Evolutionary conservation across 768 basidiomycete species (phyloP), one percentile per base, ranked within the genome.

Genomic region (Russula ochroleuca): DNA sequence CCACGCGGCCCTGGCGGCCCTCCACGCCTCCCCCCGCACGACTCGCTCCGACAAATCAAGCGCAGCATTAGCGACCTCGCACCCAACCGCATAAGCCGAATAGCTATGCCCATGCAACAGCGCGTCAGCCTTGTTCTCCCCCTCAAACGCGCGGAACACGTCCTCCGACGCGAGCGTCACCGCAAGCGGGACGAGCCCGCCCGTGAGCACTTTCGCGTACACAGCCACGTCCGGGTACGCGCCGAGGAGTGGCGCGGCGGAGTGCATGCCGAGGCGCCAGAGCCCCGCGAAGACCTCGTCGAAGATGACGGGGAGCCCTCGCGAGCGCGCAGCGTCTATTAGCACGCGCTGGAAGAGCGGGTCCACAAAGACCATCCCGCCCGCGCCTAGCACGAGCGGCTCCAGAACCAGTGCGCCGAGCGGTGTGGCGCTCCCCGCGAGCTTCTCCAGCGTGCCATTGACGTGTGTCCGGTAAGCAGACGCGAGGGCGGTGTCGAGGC

Each of bases 291-390:
- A 98, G 11, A 98, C 96, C 74, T 98, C 96, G 73, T 98, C 96
- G 70, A 90, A 98, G 62, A 98, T 85, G 67, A 98, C 88, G 0
- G 96, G 94, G 15, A 98, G 78, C 3, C 90, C 89, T 5, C 77
- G 78, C 85, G 79, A 74, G 62, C 96, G 86, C 6, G 92, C 90
- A 3, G 85, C 81, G 69, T 97, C 93, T 45, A 98, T 77, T 67
- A 98, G 74, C 35, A 94, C 78, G 31, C 92, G 83, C 73, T 98
- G 96, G 80, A 96, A 98, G 48, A 98, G 85, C 10, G 96, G 96
- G 72, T 98, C 96, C 28, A 98, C 92, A 70, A 98, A 98, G 35
- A 94, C 79, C 96, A 98, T 98, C 0, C 96, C 96, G 0, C 92
- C 96, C 0, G 96, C 94, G 15, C 96, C 96, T 83, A 98, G 90